A percentile compares a stretch with the other conserved stretches of the same genome.
These are phyloP conservation scores for Fragaria iinumae DNA, from an alignment of 306 rosid genomes.

Conservation along the genomic window DNA sequence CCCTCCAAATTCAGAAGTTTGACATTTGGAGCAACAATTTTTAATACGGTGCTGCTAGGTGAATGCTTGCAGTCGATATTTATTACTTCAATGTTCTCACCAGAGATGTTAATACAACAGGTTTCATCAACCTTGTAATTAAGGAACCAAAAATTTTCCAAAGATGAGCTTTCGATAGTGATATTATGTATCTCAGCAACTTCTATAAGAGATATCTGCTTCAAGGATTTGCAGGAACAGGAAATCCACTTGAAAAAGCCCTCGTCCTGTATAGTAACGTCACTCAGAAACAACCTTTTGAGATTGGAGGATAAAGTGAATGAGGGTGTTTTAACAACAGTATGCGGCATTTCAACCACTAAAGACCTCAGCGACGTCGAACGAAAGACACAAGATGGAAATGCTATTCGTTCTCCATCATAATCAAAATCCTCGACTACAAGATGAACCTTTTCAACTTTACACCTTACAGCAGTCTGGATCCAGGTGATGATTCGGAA, in stretches of 20 bases:
- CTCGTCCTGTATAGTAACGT: not conserved
- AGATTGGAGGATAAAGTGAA: not conserved
- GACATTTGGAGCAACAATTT: not conserved
- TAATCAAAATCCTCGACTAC: not conserved
- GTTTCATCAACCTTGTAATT: not conserved
- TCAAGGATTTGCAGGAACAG: not conserved
- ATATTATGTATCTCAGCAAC: not conserved
- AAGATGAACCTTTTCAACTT: not conserved
- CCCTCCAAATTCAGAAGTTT: not conserved
- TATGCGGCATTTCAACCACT: not conserved
- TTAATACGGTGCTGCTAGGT: not conserved
- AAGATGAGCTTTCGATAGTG: not conserved
- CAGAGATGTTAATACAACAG: not conserved
- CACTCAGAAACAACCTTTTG: not conserved
- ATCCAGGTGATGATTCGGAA: not conserved
- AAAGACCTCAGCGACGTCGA: not conserved
- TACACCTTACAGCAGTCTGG: constrained; percentile 1
- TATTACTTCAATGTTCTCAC: not conserved
- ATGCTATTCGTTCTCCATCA: no score
- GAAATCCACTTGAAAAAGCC: not conserved
- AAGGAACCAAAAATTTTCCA: not conserved
- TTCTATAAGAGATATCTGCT: not conserved
- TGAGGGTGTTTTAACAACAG: not conserved
- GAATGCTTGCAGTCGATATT: not conserved
- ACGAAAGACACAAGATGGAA: not conserved